Base-by-base conservation (phyloP, 306 rosid genomes). In the Chamaecrista fasciculata region DNA sequence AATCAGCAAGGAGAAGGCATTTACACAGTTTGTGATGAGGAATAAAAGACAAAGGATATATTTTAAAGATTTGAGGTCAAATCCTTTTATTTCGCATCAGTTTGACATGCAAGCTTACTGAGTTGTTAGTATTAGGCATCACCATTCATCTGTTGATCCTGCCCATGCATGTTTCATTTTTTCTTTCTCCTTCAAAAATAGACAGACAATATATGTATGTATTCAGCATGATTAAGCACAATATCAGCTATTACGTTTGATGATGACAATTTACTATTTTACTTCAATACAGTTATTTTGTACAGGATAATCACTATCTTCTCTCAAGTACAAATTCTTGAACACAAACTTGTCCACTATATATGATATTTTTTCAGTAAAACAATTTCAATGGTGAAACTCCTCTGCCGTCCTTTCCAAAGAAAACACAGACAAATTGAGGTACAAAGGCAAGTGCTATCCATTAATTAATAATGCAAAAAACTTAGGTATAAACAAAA, bases 101-200 rank as follows among this genome's bases (percentile, higher is more conserved):
- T 74, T 84, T 82, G 82, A 70, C 80, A 81, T 37, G 89, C 81
- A 65, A 84, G 47, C n/a, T n/a, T n/a, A n/a, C n/a, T n/a, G n/a
- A n/a, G n/a, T n/a, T n/a, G n/a, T n/a, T n/a, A n/a, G n/a, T n/a
- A n/a, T n/a, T n/a, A n/a, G n/a, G n/a, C n/a, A n/a, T n/a, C n/a
- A n/a, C n/a, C n/a, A n/a, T n/a, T n/a, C n/a, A n/a, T n/a, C n/a
- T n/a, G n/a, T n/a, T n/a, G n/a, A n/a, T n/a, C n/a, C n/a, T n/a
- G n/a, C n/a, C n/a, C n/a, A n/a, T n/a, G n/a, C n/a, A n/a, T n/a
- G n/a, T n/a, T n/a, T n/a, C n/a, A n/a, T n/a, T n/a, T n/a, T n/a
- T n/a, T n/a, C n/a, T n/a, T n/a, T n/a, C n/a, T n/a, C n/a, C n/a
- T n/a, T n/a, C n/a, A n/a, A n/a, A n/a, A n/a, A n/a, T 4, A 1